Evolutionary conservation across 73 alveolate genomes (phyloP), one percentile per base, ranked within the genome.

Genomic region (Tetrahymena borealis): DNA sequence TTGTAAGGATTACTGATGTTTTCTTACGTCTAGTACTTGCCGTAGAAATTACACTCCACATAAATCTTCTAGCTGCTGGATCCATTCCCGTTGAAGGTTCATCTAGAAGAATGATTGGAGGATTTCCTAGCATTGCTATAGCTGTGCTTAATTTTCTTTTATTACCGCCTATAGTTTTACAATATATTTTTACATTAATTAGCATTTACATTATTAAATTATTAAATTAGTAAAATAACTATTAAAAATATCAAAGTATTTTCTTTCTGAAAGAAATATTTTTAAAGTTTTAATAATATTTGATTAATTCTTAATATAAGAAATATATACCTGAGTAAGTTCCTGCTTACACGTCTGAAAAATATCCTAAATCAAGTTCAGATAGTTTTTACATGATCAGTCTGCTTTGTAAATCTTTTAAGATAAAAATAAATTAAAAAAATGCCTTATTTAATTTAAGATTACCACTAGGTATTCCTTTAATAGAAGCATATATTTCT

Each of bases 11-110:
- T 24, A 98, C 97, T 10, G 97, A 94, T 31, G 96, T 94, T 91
- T 97, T 95, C 60, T 97, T 94, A 90, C 98, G 91, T 90, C 95
- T 31, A 8, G 98, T 93, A n/a, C 99, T 95, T 18, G 98, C 97
- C 77, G 93, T 95, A 78, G 98, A 96, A 24, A 98, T 98, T 40
- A 98, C 98, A 40, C 97, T 94, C 99, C 99, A 98, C 99, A 98
- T 98, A 91, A 96, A 95, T 92, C 98, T 94, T 96, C 98, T 96
- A 15, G 98, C 97, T 35, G 96, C 79, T 90, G 99, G 99, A 78
- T 98, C 99, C 99, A 98, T 97, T 3, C 99, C 99, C 11, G 99
- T 97, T 1, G 99, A 95, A 7, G 99, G 99, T 91, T 98, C 99
- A 96, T 98, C 99, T 32, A 98, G 94, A 78, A 98, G 94, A 15